phyloP scores from a whole-genome alignment of 228 moss, liverwort and hornwort species.

The Sphagnum fallax region DNA sequence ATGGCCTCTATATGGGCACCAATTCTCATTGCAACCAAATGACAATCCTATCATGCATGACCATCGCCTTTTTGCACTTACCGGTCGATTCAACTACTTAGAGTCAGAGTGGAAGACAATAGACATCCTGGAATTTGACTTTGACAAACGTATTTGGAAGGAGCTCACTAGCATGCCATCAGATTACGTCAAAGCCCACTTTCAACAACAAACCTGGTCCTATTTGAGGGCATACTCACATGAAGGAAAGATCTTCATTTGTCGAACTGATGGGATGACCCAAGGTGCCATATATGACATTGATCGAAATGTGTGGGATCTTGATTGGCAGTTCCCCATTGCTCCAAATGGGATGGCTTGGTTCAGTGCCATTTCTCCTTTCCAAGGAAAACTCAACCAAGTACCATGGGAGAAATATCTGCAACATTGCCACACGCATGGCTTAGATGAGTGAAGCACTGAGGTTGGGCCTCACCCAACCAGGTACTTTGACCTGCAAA shows the following conservation, averaged over 20 bases:
- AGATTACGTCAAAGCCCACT: constrained; percentile 12
- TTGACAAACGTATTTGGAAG: constrained; percentile 8
- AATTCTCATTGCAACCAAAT: neutral
- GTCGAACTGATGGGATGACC: constrained; percentile 18
- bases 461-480: no score
- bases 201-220: constrained; percentile 33
- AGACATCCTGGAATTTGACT: constrained; percentile 27
- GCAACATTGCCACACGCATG: constrained; percentile 20
- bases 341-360: constrained; percentile 14
- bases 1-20: constrained; percentile 30
- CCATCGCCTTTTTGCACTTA: constrained; percentile 28
- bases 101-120: constrained; percentile 38
- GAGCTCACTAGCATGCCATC: constrained; percentile 25
- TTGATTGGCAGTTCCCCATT: constrained; percentile 22
- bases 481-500: no score
- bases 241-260: constrained; percentile 30
- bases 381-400: constrained; percentile 12
- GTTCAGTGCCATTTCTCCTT: constrained; percentile 29
- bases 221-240: constrained; percentile 16
- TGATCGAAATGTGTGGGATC: constrained; percentile 16
- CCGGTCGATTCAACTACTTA: constrained; percentile 17
- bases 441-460: neutral
- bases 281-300: constrained; percentile 34
- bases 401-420: constrained; percentile 38
- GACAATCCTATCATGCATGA: constrained; percentile 34